Evolutionary conservation across 495 filamentous ascomycete genomes (phyloP), one percentile per base, ranked within the genome.

Genomic region (Trichocladium antarcticum): DNA sequence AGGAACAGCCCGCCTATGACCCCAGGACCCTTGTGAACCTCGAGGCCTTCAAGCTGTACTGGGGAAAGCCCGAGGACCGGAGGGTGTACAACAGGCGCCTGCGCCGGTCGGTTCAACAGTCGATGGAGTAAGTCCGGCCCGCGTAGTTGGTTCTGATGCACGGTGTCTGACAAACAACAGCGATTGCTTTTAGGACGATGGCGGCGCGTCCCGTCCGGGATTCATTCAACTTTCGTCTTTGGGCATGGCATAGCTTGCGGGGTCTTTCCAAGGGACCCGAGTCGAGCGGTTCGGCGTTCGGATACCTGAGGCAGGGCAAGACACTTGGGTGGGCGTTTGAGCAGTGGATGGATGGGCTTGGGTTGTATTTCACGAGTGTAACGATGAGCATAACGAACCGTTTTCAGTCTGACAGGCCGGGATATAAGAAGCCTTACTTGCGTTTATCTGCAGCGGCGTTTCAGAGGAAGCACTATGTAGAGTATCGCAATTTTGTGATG

Each of bases 1-100:
- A 96, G 35, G 87, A 92, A 36, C 70, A 74, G 0, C 89, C 90
- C 1, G 80, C 85, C 0, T 97, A 90, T 58, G 93, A 98, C 61
- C 92, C 92, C 1, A 74, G 92, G 45, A 93, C 86, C 9, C 75
- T 85, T 0, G 89, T 98, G 22, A 83, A 95, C 55, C 82, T 78
- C 2, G 89, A 95, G 55, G 92, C 90, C 7, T 79, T 84, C 15
- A 86, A 80, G 62, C 67, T 97, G 17, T 95, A 81, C 60, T 98
- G 92, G 92, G 89, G 89, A 4, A 73, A 74, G 0, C 63, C 76
- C 5, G 83, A 90, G 0, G 82, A 89, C 29, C 82, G 85, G 49
- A 92, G 83, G 66, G 65, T 78, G 53, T 98, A 97, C 70, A 85
- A 84, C 51, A 76, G 89, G 47, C 82, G 81, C 57, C 69, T 97